These are phyloP conservation scores for Sutorius eximius DNA, from an alignment of 1,284 basidiomycete genomes.

Conservation along the genomic window DNA sequence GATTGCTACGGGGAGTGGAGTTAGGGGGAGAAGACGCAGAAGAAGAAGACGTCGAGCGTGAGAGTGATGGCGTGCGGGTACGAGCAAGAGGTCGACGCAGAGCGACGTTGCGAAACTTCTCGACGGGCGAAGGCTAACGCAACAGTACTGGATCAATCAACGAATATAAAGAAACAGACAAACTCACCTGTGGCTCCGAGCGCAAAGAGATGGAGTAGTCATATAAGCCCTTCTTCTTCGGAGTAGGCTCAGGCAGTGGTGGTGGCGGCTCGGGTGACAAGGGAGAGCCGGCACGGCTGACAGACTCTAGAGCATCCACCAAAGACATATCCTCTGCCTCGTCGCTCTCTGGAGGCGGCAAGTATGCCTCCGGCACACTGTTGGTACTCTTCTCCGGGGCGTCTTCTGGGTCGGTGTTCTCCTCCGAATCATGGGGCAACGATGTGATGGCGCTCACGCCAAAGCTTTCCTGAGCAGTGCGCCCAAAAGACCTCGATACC, in stretches of 20 bases:
- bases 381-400: slow-evolving; percentile 41
- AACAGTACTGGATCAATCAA: slow-evolving; percentile 3
- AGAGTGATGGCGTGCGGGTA: slow-evolving; percentile 70
- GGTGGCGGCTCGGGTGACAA: slow-evolving; percentile 40
- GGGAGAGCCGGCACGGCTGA: slow-evolving; percentile 57
- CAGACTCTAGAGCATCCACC: slow-evolving; percentile 57
- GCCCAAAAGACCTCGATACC: slow-evolving; percentile 35
- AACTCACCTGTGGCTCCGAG: slow-evolving; percentile 61
- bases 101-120: slow-evolving; percentile 66
- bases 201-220: slow-evolving; percentile 64
- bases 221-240: slow-evolving; percentile 52
- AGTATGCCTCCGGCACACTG: slow-evolving; percentile 52
- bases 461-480: slow-evolving; percentile 48
- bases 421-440: slow-evolving; percentile 44
- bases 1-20: slow-evolving; percentile 62
- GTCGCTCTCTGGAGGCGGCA: slow-evolving; percentile 46
- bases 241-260: slow-evolving; percentile 36
- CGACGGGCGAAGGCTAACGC: slow-evolving; percentile 58
- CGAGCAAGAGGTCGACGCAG: slow-evolving; percentile 54
- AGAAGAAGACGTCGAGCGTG: slow-evolving; percentile 61
- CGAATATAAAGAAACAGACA: neutral
- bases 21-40: slow-evolving; percentile 58
- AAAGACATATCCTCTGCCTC: slow-evolving; percentile 50
- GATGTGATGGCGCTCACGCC: slow-evolving; percentile 60
- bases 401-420: slow-evolving; percentile 43